Evolutionary conservation across 1,284 basidiomycete genomes (phyloP), one percentile per base, ranked within the genome.

Genomic region (Mycosarcoma maydis): DNA sequence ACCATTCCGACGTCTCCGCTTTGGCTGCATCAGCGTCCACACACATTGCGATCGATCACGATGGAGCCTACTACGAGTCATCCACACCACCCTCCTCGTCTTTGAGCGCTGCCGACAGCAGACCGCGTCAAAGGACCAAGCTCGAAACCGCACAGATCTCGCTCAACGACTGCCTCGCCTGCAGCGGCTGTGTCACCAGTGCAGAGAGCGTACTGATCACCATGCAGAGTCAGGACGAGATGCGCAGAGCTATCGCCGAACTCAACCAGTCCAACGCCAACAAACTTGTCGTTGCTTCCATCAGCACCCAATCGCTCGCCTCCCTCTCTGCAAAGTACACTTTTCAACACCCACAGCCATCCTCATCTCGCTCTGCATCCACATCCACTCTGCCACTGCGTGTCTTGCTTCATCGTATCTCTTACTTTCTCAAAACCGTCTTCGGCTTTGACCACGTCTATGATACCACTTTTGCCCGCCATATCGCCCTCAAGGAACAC

Each of bases 131-230:
- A 14, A 38, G 56, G 20, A 81, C 76, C 43, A 75, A 73, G 71
- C 74, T 71, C 27, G 77, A 71, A 55, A 80, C 79, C 1, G 95
- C 95, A 0, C 90, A 98, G 81, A 94, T 98, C 76, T 97, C 89
- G 79, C 83, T 98, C 77, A 97, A 97, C 75, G 95, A 98, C 80
- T 98, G 95, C 83, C 84, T 94, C 54, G 92, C 91, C 20, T 93
- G 91, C 85, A 96, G 94, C 65, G 95, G 95, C 1, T 98, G 95
- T 79, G 98, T 98, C 76, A 98, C 95, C 2, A 96, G 94, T 42
- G 95, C 95, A 30, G 95, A 98, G 85, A 95, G 92, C 13, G 90
- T 98, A 32, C 87, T 98, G 57, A 96, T 98, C 80, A 94, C 92
- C n/a, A 87, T 96, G 61, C 96, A 98, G 83, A 95, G 92, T 14